These are phyloP conservation scores for Coemansia sp. DNA, from an alignment of 192 early-diverging fungal genomes.

Conservation along the genomic window DNA sequence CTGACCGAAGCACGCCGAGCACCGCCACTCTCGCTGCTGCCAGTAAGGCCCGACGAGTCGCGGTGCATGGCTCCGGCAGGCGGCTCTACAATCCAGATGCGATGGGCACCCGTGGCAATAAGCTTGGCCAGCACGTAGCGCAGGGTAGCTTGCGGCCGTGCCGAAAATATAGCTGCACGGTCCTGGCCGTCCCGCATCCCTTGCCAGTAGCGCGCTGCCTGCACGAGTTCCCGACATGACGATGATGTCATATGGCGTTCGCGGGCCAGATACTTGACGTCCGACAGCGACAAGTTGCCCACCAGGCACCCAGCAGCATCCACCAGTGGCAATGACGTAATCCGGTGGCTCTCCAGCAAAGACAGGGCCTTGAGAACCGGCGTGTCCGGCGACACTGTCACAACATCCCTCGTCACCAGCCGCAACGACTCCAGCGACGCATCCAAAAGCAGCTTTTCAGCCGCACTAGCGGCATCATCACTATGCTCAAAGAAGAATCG, in stretches of 20 bases:
- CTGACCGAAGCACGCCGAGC: constrained; percentile 37
- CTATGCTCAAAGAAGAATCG: constrained; percentile 66
- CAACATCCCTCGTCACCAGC: constrained; percentile 57
- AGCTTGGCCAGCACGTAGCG: constrained; percentile 72
- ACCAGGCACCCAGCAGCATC: constrained; percentile 24
- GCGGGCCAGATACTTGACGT: constrained; percentile 50
- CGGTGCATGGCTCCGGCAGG: not conserved
- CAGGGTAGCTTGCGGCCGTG: constrained; percentile 66
- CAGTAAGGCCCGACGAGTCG: not conserved
- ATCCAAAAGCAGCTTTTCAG: constrained; percentile 25
- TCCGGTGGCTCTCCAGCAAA: constrained; percentile 51
- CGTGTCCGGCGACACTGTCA: constrained; percentile 54
- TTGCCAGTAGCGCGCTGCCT: constrained; percentile 58
- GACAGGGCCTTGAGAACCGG: constrained; percentile 67
- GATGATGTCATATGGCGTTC: constrained; percentile 51
- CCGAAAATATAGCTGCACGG: constrained; percentile 69
- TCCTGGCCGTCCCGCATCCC: constrained; percentile 68
- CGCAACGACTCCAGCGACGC: constrained; percentile 53
- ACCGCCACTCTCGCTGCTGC: no score
- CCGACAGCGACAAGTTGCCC: constrained; percentile 37
- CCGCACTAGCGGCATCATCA: not conserved
- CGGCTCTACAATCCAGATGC: constrained; percentile 67
- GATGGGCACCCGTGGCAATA: constrained; percentile 76
- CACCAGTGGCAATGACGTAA: constrained; percentile 51
- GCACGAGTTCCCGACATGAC: constrained; percentile 65